phyloP scores from a whole-genome alignment of 192 early-diverging fungal species.

The Coemansia sp. region DNA sequence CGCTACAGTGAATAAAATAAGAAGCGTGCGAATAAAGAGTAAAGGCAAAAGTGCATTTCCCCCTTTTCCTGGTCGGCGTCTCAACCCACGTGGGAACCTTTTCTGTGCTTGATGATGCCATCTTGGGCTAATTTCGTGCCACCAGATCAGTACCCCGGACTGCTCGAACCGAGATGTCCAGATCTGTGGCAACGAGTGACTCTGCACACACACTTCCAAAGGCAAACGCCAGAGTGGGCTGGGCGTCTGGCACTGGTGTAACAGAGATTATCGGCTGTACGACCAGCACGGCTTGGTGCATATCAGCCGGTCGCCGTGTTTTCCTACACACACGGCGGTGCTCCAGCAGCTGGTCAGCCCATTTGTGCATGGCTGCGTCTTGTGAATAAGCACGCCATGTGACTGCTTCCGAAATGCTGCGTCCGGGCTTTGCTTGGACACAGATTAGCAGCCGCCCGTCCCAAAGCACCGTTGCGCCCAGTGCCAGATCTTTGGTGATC shows the following conservation, averaged over 20 bases:
- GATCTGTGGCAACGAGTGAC: background rate
- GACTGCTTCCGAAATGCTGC: background rate
- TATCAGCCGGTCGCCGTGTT: background rate
- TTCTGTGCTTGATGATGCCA: no score
- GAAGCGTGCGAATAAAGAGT: background rate
- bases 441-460: slow-evolving; percentile 26
- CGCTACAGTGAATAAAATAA: background rate
- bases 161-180: slow-evolving; percentile 16
- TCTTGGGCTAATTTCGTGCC: background rate
- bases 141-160: slow-evolving; percentile 1
- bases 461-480: slow-evolving; percentile 30
- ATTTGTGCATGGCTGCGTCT: slow-evolving; percentile 18
- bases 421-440: background rate
- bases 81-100: background rate
- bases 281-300: slow-evolving; percentile 15
- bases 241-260: background rate
- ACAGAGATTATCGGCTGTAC: slow-evolving; percentile 29
- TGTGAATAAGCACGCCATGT: slow-evolving; percentile 27
- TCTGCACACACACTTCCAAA: slow-evolving; percentile 16
- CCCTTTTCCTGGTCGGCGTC: background rate
- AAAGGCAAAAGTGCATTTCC: background rate
- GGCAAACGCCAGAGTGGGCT: slow-evolving; percentile 16
- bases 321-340: slow-evolving; percentile 18
- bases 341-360: slow-evolving; percentile 8
- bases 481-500: background rate